A percentile compares a stretch with the other conserved stretches of the same genome.
These are phyloP conservation scores for Bipolaris oryzae DNA, from an alignment of 2,329 filamentous ascomycete genomes.

Conservation along the genomic window DNA sequence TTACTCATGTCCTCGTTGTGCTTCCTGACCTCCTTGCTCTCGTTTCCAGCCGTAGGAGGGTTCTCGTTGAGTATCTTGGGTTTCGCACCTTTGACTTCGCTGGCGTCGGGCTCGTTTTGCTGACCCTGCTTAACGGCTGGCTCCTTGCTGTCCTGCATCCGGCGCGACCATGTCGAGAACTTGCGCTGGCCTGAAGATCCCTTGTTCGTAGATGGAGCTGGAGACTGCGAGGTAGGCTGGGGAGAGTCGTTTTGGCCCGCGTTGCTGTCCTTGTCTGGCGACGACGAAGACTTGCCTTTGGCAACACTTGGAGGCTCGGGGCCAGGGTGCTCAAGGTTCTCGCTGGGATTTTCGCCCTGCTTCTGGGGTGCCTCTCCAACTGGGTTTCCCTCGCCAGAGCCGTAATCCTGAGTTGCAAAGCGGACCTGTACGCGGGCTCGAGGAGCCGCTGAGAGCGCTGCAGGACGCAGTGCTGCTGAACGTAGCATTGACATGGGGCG, in stretches of 20 bases:
- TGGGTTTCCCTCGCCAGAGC: slow-evolving; percentile 51
- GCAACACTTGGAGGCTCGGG: slow-evolving; percentile 52
- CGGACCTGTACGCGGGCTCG: slow-evolving; percentile 40
- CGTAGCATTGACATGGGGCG: slow-evolving; percentile 39
- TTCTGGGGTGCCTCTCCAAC: slow-evolving; percentile 52
- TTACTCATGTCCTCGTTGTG: slow-evolving; percentile 54
- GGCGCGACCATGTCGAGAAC: slow-evolving; percentile 19
- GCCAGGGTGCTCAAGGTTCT: slow-evolving; percentile 54
- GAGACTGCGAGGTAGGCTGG: slow-evolving; percentile 12
- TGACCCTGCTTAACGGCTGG: slow-evolving; percentile 19
- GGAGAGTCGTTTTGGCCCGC: slow-evolving; percentile 14
- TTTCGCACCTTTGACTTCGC: slow-evolving; percentile 45
- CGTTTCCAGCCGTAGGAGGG: slow-evolving; percentile 39
- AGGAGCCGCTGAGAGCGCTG: slow-evolving; percentile 30
- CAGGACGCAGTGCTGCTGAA: slow-evolving; percentile 30
- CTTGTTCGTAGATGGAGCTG: slow-evolving; percentile 15
- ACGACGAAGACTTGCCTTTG: slow-evolving; percentile 40
- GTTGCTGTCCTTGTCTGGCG: slow-evolving; percentile 35
- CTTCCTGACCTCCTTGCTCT: slow-evolving; percentile 49
- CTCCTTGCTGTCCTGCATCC: slow-evolving; percentile 23
- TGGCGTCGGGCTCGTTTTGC: slow-evolving; percentile 17
- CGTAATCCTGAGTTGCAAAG: slow-evolving; percentile 51
- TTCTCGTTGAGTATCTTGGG: slow-evolving; percentile 52
- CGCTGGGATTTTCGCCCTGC: slow-evolving; percentile 49
- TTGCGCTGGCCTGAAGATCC: slow-evolving; percentile 17